phyloP scores from a whole-genome alignment of 2,329 filamentous ascomycete genomes.

The Cercospora sojina region DNA sequence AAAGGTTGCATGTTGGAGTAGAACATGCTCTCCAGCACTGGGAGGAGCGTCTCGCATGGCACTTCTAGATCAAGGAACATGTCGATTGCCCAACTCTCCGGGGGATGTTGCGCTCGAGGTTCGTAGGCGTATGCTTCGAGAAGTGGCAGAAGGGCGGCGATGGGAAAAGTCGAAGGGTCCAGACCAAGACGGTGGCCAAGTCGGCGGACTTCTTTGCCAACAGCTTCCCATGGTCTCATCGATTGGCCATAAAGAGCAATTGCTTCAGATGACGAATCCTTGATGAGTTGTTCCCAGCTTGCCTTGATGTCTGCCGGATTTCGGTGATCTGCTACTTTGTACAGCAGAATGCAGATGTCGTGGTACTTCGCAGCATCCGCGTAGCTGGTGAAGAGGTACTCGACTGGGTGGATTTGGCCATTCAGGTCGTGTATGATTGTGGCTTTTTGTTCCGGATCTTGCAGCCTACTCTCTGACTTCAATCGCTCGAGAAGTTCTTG shows the following conservation, averaged over 20 bases:
- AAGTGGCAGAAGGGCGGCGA: constrained; percentile 52
- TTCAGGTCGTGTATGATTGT: constrained; percentile 61
- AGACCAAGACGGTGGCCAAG: constrained; percentile 54
- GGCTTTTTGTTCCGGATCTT: constrained; percentile 60
- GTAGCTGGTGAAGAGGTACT: constrained; percentile 89
- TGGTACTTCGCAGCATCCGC: constrained; percentile 90
- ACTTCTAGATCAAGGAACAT: constrained; percentile 64
- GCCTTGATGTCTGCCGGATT: constrained; percentile 78
- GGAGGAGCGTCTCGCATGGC: constrained; percentile 60
- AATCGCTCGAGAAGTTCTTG: constrained; percentile 83
- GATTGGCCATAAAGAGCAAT: constrained; percentile 43
- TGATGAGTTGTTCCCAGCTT: constrained; percentile 81
- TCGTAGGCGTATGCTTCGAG: constrained; percentile 55
- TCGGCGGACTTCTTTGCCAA: constrained; percentile 60
- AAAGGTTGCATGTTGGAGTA: constrained; percentile 68
- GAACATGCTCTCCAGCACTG: constrained; percentile 64
- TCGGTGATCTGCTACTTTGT: constrained; percentile 86
- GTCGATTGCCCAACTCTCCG: constrained; percentile 62
- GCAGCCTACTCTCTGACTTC: constrained; percentile 68
- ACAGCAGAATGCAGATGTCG: constrained; percentile 90
- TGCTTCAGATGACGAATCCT: constrained; percentile 58
- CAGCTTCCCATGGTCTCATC: constrained; percentile 65
- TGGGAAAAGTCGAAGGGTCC: constrained; percentile 37
- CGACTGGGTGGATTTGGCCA: constrained; percentile 73
- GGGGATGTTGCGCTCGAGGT: constrained; percentile 52